These are phyloP conservation scores for Sporisorium scitamineum DNA, from an alignment of 1,284 basidiomycete genomes.

Conservation along the genomic window DNA sequence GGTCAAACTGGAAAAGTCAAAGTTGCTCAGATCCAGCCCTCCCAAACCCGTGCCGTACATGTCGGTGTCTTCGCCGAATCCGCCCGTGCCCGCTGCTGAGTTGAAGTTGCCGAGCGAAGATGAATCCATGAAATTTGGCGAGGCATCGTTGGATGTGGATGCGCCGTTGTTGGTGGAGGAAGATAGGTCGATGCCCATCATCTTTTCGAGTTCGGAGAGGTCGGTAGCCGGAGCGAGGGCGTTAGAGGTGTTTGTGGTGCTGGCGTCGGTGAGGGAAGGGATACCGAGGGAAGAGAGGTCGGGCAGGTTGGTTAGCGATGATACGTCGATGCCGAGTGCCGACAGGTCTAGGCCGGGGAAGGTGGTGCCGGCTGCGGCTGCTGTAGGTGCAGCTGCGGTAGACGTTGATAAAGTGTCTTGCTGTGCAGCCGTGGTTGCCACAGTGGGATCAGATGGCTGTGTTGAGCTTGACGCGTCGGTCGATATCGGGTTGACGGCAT, in stretches of 20 bases:
- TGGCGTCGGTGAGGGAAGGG: constrained; percentile 10
- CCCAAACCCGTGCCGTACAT: constrained; percentile 27
- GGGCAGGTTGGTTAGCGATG: constrained; percentile 20
- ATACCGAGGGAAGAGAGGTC: constrained; percentile 45
- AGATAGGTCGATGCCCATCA: constrained; percentile 45
- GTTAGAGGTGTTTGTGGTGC: constrained; percentile 1
- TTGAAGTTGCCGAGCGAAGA: constrained; percentile 28
- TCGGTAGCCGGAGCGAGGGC: constrained; percentile 19
- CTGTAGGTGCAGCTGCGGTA: not conserved
- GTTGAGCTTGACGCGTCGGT: not conserved
- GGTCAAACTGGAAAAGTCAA: constrained; percentile 39
- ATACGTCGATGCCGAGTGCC: constrained; percentile 38
- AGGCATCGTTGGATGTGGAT: not conserved
- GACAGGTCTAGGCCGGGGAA: constrained; percentile 40
- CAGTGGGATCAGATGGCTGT: not conserved
- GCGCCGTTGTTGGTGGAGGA: not conserved
- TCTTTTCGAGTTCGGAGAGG: constrained; percentile 41
- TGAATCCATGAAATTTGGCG: not conserved
- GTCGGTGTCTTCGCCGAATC: constrained; percentile 18
- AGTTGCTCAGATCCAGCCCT: constrained; percentile 44
- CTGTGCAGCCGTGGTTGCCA: not conserved
- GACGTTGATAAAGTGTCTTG: not conserved
- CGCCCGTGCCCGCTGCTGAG: not conserved
- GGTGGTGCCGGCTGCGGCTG: not conserved
- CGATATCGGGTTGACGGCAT: constrained; percentile 2